phyloP scores from a whole-genome alignment of 2,329 filamentous ascomycete species.

The Aspergillus sp. region DNA sequence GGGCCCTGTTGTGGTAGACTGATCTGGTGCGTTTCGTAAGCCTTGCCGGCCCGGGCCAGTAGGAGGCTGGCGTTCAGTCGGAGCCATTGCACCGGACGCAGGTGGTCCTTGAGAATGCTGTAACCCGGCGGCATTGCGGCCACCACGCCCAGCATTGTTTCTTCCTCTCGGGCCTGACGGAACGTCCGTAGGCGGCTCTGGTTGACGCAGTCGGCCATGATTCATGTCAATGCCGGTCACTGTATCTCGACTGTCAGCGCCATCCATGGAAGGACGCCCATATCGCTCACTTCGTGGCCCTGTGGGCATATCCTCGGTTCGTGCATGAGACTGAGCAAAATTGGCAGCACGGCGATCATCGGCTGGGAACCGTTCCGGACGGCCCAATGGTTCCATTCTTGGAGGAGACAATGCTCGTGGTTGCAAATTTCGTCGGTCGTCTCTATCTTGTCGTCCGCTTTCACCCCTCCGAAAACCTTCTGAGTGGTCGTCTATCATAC shows the following conservation, averaged over 20 bases:
- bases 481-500: slow-evolving; percentile 36
- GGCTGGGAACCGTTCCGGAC: slow-evolving; percentile 40
- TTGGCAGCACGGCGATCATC: slow-evolving; percentile 38
- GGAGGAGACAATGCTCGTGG: slow-evolving; percentile 30
- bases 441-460: slow-evolving; percentile 30
- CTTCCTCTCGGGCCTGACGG: slow-evolving; percentile 58
- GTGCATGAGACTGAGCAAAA: slow-evolving; percentile 28
- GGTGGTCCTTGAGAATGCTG: slow-evolving; percentile 19
- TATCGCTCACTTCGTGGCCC: slow-evolving; percentile 53
- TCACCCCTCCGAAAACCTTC: slow-evolving; percentile 39
- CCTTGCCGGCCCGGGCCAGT: slow-evolving; percentile 46
- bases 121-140: slow-evolving; percentile 43
- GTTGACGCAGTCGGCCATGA: slow-evolving; percentile 50
- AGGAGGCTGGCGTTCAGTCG: slow-evolving; percentile 45
- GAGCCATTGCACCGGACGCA: slow-evolving; percentile 24
- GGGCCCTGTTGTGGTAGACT: slow-evolving; percentile 29
- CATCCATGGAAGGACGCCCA: slow-evolving; percentile 28
- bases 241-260: slow-evolving; percentile 41
- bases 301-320: slow-evolving; percentile 53
- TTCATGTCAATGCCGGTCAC: slow-evolving; percentile 44
- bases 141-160: slow-evolving; percentile 38
- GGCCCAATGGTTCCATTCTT: slow-evolving; percentile 34
- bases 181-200: slow-evolving; percentile 44
- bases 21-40: slow-evolving; percentile 38
- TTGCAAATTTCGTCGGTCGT: slow-evolving; percentile 35